A percentile compares a stretch with the other conserved stretches of the same genome.
Conservation (phyloP, 306 rosid genomes). For the Lagenaria siceraria region DNA sequence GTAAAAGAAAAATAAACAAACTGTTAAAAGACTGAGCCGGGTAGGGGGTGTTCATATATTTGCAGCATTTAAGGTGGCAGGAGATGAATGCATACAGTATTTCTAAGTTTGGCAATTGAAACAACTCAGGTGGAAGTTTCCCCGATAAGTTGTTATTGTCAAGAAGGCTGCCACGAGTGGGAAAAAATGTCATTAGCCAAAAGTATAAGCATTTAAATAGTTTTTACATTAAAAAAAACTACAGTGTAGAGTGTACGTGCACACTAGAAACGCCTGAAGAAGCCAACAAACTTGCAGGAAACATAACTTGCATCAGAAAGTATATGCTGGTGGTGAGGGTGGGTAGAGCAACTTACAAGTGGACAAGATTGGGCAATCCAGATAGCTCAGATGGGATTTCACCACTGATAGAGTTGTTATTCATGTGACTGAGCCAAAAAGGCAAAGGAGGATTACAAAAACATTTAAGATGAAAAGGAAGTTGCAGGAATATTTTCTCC, state of each 20-base stretch:
- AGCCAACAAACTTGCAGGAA: background rate
- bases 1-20: background rate
- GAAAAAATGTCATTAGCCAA: background rate
- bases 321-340: background rate
- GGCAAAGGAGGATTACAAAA: conserved; percentile 1
- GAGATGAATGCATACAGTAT: conserved; percentile 32
- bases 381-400: conserved; percentile 62
- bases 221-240: background rate
- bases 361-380: conserved; percentile 46
- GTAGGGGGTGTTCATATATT: background rate
- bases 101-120: conserved; percentile 27
- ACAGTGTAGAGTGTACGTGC: background rate
- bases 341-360: conserved; percentile 47
- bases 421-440: conserved; percentile 77
- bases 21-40: background rate
- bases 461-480: background rate
- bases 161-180: conserved; percentile 62
- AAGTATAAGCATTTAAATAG: background rate
- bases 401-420: conserved; percentile 90
- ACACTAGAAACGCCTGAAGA: background rate
- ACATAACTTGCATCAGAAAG: background rate
- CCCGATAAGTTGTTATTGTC: conserved; percentile 90
- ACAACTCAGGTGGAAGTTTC: conserved; percentile 54
- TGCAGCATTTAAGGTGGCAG: background rate
- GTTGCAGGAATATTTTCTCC: conserved; percentile 1